A percentile compares a stretch with the other conserved stretches of the same genome.
phyloP scores from a whole-genome alignment of 176 grass and related monocot genomes.

The Cocos nucifera region DNA sequence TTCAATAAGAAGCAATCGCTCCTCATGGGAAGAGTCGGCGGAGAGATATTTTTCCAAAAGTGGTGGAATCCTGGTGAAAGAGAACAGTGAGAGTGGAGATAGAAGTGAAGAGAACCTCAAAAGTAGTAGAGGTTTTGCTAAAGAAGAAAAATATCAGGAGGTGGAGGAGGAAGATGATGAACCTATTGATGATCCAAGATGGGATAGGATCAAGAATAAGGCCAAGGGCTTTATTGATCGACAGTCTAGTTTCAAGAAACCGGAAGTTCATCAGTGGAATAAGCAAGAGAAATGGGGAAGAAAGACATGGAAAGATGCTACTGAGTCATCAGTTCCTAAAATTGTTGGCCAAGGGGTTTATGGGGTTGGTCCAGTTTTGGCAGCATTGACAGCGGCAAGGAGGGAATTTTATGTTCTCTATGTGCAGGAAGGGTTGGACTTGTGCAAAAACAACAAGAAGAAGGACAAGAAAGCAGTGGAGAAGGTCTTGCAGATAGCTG shows the following conservation, averaged over 20 bases:
- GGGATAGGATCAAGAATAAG: constrained; percentile 44
- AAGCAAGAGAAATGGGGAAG: constrained; percentile 74
- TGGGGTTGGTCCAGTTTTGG: constrained; percentile 71
- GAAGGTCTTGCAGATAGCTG: constrained; percentile 53
- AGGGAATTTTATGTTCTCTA: constrained; percentile 85
- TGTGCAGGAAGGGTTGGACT: constrained; percentile 74
- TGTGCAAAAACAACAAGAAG: constrained; percentile 75
- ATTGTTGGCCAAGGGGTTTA: constrained; percentile 81
- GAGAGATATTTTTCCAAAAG: constrained; percentile 59
- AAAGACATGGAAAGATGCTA: constrained; percentile 64
- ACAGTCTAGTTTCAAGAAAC: constrained; percentile 32
- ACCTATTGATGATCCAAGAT: constrained; percentile 46
- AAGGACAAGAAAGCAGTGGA: constrained; percentile 78
- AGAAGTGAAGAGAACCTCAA: constrained; percentile 8
- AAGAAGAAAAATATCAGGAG: constrained; percentile 13
- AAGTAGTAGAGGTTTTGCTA: constrained; percentile 13
- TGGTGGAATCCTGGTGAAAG: constrained; percentile 12
- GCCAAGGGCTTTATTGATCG: constrained; percentile 23
- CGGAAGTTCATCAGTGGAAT: constrained; percentile 46
- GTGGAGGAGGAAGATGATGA: constrained; percentile 29
- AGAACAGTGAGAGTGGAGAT: neutral
- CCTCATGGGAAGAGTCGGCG: constrained; percentile 66
- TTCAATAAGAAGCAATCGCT: constrained; percentile 24
- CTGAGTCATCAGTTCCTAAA: constrained; percentile 51
- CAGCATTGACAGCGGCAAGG: constrained; percentile 57